Conservation (phyloP, 345 rosid genomes). For the Populus davidiana region DNA sequence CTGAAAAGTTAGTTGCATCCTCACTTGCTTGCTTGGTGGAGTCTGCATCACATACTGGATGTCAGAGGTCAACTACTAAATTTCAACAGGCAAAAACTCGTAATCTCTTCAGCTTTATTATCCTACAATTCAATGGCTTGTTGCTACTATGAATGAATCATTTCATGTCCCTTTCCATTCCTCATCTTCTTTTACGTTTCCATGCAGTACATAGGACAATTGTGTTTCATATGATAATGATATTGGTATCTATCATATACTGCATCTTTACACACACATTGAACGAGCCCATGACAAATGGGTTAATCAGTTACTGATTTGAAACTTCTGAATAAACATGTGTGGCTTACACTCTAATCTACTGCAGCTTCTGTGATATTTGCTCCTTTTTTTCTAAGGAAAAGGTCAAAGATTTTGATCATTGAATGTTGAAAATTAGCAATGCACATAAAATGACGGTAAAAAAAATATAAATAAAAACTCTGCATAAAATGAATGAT, state of each 20-base stretch:
- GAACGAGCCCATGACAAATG: not conserved
- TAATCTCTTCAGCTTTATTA: conserved; percentile 7
- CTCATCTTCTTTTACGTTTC: not conserved
- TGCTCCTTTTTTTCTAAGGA: not conserved
- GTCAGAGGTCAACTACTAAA: conserved; percentile 35
- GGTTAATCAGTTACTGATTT: not conserved
- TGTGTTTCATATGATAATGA: not conserved
- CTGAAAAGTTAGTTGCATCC: conserved; percentile 75
- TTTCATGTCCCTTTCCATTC: not conserved
- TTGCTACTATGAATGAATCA: not conserved
- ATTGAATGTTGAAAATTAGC: not conserved
- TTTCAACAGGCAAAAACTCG: conserved; percentile 68
- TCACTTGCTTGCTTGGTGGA: conserved; percentile 72
- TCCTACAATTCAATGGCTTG: conserved; percentile 1
- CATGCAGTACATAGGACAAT: not conserved
- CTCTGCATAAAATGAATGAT: not conserved
- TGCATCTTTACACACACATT: not conserved
- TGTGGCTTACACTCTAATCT: not conserved
- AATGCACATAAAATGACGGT: not conserved
- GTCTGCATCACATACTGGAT: conserved; percentile 30
- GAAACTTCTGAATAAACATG: not conserved
- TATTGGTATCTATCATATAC: not conserved
- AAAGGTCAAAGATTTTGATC: too few species aligned
- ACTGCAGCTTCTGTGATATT: not conserved
- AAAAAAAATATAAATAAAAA: too few species aligned